These are phyloP conservation scores for Chlamydomonas sp. DNA, from an alignment of 139 green algal genomes.

Conservation along the genomic window DNA sequence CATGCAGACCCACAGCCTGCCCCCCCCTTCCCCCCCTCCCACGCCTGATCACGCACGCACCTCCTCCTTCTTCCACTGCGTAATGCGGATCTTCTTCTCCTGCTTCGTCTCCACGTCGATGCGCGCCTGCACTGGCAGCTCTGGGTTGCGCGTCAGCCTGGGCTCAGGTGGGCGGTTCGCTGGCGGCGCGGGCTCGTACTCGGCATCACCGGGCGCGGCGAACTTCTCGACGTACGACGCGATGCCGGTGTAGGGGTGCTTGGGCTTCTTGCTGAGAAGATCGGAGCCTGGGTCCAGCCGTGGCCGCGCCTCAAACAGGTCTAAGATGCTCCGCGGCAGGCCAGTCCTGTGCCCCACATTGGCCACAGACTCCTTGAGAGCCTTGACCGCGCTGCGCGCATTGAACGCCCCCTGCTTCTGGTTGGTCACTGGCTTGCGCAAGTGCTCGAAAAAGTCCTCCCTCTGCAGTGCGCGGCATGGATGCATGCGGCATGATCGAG, in stretches of 20 bases:
- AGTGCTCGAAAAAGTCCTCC: slow-evolving; percentile 17
- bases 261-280: slow-evolving; percentile 33
- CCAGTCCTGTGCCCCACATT: slow-evolving; percentile 61
- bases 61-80: slow-evolving; percentile 42
- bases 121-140: slow-evolving; percentile 58
- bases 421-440: slow-evolving; percentile 9
- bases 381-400: slow-evolving; percentile 21
- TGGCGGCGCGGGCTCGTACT: slow-evolving; percentile 61
- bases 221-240: slow-evolving; percentile 56
- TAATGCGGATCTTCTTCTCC: slow-evolving; percentile 58
- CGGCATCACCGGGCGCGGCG: slow-evolving; percentile 51
- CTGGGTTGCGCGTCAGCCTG: slow-evolving; percentile 58
- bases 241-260: slow-evolving; percentile 53
- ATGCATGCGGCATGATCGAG: neutral
- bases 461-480: neutral
- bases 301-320: slow-evolving; percentile 57
- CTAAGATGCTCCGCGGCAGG: slow-evolving; percentile 59
- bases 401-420: slow-evolving; percentile 1
- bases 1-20: neutral
- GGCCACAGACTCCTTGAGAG: slow-evolving; percentile 46
- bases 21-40: neutral
- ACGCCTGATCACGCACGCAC: slow-evolving; percentile 28
- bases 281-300: slow-evolving; percentile 18
- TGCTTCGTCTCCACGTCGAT: slow-evolving; percentile 59
- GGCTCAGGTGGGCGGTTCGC: slow-evolving; percentile 25